Percentiles rank a stretch among this genome's conserved stretches.
Evolutionary conservation across 352 stramenopile species (phyloP).

Genomic region (Globisporangium nodosum): DNA sequence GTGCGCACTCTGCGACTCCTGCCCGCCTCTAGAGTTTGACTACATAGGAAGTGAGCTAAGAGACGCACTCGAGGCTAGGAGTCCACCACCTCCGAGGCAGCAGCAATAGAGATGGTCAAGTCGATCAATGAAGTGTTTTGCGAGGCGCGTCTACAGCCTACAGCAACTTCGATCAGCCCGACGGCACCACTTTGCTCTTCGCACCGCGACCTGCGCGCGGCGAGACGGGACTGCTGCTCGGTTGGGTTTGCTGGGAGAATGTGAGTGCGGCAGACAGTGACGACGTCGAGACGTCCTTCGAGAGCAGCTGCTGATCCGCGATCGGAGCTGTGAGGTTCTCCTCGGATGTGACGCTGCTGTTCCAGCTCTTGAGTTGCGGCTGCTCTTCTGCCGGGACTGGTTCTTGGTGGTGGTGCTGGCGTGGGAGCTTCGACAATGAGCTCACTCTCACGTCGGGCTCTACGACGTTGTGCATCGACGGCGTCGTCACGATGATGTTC

Average conservation of each 20-base stretch:
- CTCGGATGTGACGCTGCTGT: slow-evolving; percentile 10
- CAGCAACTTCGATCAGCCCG: slow-evolving; percentile 11
- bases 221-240: slow-evolving; percentile 3
- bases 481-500: slow-evolving; percentile 16
- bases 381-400: neutral
- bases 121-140: neutral
- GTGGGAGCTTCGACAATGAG: neutral
- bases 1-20: too few species aligned
- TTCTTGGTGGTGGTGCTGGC: neutral
- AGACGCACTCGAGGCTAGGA: neutral
- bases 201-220: slow-evolving; percentile 15
- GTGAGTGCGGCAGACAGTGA: slow-evolving; percentile 13
- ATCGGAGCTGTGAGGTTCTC: slow-evolving; percentile 11
- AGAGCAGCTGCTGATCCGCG: slow-evolving; percentile 12
- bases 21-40: slow-evolving; percentile 5
- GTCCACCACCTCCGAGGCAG: too few species aligned
- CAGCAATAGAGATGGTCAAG: neutral
- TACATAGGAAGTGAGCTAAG: slow-evolving; percentile 3
- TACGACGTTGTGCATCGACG: slow-evolving; percentile 5
- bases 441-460: neutral
- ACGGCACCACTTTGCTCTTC: slow-evolving; percentile 37
- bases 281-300: slow-evolving; percentile 17
- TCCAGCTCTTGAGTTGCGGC: slow-evolving; percentile 9
- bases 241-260: slow-evolving; percentile 3
- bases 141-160: neutral